A percentile compares a stretch with the other conserved stretches of the same genome.
phyloP scores from a whole-genome alignment of 2,329 filamentous ascomycete species.

The Huntiella decipiens region DNA sequence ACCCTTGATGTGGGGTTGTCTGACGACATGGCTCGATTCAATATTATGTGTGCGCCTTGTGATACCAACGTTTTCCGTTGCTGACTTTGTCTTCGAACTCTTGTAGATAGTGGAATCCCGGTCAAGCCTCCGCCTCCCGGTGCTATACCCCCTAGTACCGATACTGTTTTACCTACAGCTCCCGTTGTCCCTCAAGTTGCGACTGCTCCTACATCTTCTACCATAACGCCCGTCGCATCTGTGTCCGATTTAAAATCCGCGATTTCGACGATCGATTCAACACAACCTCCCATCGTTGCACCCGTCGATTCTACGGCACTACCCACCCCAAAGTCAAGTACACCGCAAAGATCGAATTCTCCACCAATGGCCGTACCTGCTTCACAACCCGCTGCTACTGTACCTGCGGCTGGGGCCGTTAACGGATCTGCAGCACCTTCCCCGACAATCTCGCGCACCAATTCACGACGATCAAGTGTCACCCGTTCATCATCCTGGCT shows the following conservation, averaged over 20 bases:
- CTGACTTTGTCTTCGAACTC: background rate
- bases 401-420: slow-evolving; percentile 6
- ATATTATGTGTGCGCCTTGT: too few species aligned
- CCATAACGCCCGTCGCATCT: background rate
- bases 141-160: background rate
- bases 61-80: background rate
- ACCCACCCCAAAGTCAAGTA: too few species aligned
- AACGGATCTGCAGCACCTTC: slow-evolving; percentile 14
- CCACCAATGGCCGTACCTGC: slow-evolving; percentile 1
- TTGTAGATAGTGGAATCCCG: background rate
- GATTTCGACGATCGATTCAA: background rate
- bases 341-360: background rate
- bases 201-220: background rate
- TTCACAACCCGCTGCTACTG: slow-evolving; percentile 1
- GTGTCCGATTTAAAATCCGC: background rate
- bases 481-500: slow-evolving; percentile 68
- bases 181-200: background rate
- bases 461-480: slow-evolving; percentile 8
- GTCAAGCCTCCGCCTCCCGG: slow-evolving; percentile 1
- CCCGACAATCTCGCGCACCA: slow-evolving; percentile 13
- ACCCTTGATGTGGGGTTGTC: too few species aligned
- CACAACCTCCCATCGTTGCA: background rate
- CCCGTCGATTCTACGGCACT: background rate
- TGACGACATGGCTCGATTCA: too few species aligned
- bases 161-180: background rate